phyloP scores from a whole-genome alignment of 2,329 filamentous ascomycete genomes.

The Conoideocrella luteorostrata region DNA sequence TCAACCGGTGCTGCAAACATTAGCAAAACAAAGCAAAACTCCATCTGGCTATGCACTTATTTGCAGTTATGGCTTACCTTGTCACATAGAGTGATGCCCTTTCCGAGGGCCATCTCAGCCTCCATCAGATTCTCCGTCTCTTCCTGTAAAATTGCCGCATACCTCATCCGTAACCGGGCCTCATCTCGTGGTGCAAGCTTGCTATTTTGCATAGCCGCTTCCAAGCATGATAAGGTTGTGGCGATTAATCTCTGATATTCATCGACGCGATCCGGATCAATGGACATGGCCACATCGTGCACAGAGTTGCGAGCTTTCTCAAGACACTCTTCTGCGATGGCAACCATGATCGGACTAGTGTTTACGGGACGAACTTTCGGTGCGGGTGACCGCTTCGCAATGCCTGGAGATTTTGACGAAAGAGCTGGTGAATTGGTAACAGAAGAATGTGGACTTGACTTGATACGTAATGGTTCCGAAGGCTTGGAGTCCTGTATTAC shows the following conservation, averaged over 20 bases:
- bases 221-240: conserved; percentile 66
- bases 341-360: conserved; percentile 55
- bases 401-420: conserved; percentile 32
- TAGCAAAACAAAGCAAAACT: too few species aligned
- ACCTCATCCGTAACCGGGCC: conserved; percentile 62
- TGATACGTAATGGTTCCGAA: conserved; percentile 18
- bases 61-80: conserved; percentile 36
- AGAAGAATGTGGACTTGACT: conserved; percentile 32
- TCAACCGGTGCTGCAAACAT: conserved; percentile 28
- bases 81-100: conserved; percentile 64
- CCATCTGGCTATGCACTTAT: neutral
- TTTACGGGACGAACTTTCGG: conserved; percentile 39
- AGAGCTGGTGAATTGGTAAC: conserved; percentile 36
- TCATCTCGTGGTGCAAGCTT: conserved; percentile 59
- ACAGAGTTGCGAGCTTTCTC: conserved; percentile 54
- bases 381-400: conserved; percentile 36
- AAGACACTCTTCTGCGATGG: conserved; percentile 72
- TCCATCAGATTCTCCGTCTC: conserved; percentile 73
- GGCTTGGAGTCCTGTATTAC: conserved; percentile 11
- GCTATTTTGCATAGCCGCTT: conserved; percentile 57
- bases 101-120: conserved; percentile 64
- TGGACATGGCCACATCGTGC: conserved; percentile 35
- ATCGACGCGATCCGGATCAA: conserved; percentile 40
- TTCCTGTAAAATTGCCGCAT: conserved; percentile 64
- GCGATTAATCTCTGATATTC: conserved; percentile 67